phyloP scores from a whole-genome alignment of 768 basidiomycete genomes.

The Termitomyces bulborhizus region DNA sequence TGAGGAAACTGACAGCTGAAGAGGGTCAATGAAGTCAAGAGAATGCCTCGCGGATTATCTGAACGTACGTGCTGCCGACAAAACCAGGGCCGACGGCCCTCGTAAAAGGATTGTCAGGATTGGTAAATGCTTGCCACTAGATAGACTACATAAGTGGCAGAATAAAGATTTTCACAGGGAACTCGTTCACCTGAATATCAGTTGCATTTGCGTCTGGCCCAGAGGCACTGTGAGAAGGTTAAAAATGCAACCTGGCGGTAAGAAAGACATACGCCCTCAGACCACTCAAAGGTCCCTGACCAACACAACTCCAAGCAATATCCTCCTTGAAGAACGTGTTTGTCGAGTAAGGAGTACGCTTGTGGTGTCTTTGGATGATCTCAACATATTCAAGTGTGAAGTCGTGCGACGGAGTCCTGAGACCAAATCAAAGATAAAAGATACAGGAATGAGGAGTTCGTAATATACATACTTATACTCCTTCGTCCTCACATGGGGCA shows the following conservation, averaged over 20 bases:
- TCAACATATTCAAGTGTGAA: conserved; percentile 41
- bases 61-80: conserved; percentile 31
- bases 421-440: not conserved
- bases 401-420: conserved; percentile 28
- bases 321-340: conserved; percentile 48
- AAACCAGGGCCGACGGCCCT: conserved; percentile 37
- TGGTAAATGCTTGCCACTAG: conserved; percentile 37
- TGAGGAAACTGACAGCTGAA: conserved; percentile 44
- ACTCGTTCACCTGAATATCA: conserved; percentile 26
- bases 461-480: conserved; percentile 38
- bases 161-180: not conserved
- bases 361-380: conserved; percentile 48
- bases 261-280: conserved; percentile 20
- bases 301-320: conserved; percentile 36
- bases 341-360: conserved; percentile 43
- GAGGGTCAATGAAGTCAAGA: not conserved
- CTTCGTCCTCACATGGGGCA: conserved; percentile 40
- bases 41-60: not conserved
- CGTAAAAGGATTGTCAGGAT: conserved; percentile 36
- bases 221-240: conserved; percentile 13
- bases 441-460: not conserved
- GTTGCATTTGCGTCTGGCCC: conserved; percentile 22
- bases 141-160: not conserved
- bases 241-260: not conserved
- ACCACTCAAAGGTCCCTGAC: conserved; percentile 31